Conservation (phyloP, 2,329 filamentous ascomycete species). For the Colletotrichum gigasporum region DNA sequence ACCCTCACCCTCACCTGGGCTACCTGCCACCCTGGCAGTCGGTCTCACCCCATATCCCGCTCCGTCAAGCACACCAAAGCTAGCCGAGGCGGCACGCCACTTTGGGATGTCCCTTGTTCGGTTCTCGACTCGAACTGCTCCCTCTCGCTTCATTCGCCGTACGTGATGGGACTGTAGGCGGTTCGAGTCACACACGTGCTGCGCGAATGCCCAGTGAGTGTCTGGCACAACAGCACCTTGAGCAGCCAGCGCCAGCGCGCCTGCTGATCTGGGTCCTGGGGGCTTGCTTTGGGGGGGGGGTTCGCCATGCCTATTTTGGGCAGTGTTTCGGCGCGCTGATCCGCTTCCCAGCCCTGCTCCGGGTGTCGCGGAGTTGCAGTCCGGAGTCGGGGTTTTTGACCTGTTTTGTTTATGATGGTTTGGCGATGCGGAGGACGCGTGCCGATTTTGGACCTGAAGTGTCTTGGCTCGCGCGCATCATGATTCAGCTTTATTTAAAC, state of each 20-base stretch:
- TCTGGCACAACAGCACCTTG: background rate
- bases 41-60: background rate
- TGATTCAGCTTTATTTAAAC: constrained; percentile 7
- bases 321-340: constrained; percentile 29
- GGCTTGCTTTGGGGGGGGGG: background rate
- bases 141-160: background rate
- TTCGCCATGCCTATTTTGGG: constrained; percentile 11
- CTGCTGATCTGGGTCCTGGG: background rate
- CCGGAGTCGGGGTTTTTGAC: constrained; percentile 19
- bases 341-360: constrained; percentile 19
- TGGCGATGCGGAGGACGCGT: background rate
- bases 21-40: constrained; percentile 4
- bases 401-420: constrained; percentile 9
- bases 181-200: background rate
- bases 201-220: background rate
- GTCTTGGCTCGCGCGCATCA: constrained; percentile 21
- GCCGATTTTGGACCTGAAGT: background rate
- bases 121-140: constrained; percentile 8
- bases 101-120: constrained; percentile 5
- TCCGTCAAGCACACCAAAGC: background rate
- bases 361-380: constrained; percentile 19
- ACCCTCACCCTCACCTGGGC: constrained; percentile 2
- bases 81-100: background rate
- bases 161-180: background rate
- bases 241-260: background rate